Base-by-base conservation (phyloP, 164 flowering plant species). In the Stephania yunnanensis region DNA sequence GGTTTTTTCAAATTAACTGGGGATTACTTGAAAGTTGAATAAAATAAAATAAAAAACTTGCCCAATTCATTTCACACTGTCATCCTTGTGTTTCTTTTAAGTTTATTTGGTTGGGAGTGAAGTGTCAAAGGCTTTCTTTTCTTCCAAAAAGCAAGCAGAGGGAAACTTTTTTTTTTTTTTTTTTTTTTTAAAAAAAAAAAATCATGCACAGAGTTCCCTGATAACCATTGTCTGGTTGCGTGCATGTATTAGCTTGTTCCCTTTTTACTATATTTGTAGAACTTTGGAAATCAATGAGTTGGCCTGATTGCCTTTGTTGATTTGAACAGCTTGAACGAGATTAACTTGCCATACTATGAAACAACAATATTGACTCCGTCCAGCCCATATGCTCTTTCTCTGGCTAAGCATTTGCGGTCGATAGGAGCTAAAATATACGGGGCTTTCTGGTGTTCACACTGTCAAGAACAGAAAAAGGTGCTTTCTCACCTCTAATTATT, bases 401-500 rank as follows among this genome's bases (percentile, higher is more conserved):
- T 95, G 78, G 99, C 98, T 78, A 89, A 74, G 76, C 95, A 95
- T 86, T 84, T 95, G 74, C 87, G 69, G 6, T 85, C 92, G 6
- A 78, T 91, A 13, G 99, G 99, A 71, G 99, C 99, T 71, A 93
- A 93, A 82, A 85, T 95, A 89, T 95, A 95, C 83, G 99, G 98
- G 73, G 99, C 98, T 76, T 95, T 95, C 82, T 95, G 99, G 99
- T 95, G 99, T 84, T 90, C 97, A 42, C 99, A 95, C 72, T 95
- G 97, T 82, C 68, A 83, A 70, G 99, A 95, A 75, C 99, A 95
- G 82, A 95, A 93, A 71, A 80, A 93, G 98, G 98, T 93, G 83
- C 80, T 46, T 70, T 58, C 55, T 83, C 65, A 22, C 52, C 25
- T 76, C 22, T 30, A 30, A 17, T 8, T 73, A 8, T n/a, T 9